Evolutionary conservation across 768 basidiomycete species (phyloP), one percentile per base, ranked within the genome.

Genomic region (Pulveroboletus ravenelii): DNA sequence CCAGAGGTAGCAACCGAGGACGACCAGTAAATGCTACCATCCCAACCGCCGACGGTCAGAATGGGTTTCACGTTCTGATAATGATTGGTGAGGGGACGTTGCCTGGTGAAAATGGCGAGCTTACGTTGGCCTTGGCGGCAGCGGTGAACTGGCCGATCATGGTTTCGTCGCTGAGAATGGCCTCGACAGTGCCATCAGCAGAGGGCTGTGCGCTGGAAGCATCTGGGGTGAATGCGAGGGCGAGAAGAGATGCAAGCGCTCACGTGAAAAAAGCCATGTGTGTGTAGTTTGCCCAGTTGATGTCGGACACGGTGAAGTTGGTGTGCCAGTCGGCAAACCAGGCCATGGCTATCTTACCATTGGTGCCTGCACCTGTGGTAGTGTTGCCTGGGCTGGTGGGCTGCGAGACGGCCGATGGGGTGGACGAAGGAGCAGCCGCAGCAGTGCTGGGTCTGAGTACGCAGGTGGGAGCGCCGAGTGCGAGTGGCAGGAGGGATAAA

Each of bases 271-370:
- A 90, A 10, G 79, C 79, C 54, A 87, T 65, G 47, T 80, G 74
- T 3, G 79, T 87, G 67, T 88, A 89, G 67, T 77, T 78, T 5
- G 63, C 61, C 87, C 87, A 90, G 51, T 72, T 73, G 57, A 90
- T 73, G 37, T 77, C 70, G 23, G 73, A 68, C 25, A 84, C 70
- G 1, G 78, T 70, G 1, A 68, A 70, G 30, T 66, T 56, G 23
- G 77, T 65, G 61, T 85, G 81, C 81, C 81, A 90, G 40, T 82
- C 80, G 27, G 85, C 80, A 57, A 74, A 87, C 86, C 87, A 89
- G 14, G 81, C 74, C 41, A 78, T 70, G n/a, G 82, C 72, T 14
- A 84, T 71, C 43, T 41, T 54, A 6, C 65, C 61, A 52, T 25
- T 58, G 56, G 62, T 56, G 57, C 60, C 62, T 15, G 58, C 57